These are phyloP conservation scores for Trypanosoma cruzi DNA, from an alignment of 208 protist genomes.

Conservation along the genomic window DNA sequence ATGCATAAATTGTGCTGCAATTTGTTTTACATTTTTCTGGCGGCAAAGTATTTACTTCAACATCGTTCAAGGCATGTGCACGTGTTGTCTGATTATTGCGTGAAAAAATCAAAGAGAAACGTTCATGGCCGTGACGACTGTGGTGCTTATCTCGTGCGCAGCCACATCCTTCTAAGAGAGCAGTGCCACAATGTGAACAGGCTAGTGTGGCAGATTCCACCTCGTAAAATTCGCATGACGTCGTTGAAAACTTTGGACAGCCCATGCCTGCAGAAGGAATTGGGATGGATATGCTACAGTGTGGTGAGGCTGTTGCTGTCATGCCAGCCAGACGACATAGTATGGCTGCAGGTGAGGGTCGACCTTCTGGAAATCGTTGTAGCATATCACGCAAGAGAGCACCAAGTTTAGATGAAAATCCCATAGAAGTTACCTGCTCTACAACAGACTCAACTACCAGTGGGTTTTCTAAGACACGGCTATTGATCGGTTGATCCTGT, in stretches of 20 bases:
- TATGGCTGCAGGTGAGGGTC: conserved; percentile 56
- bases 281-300: conserved; percentile 7
- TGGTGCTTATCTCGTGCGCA: conserved; percentile 60
- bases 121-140: conserved; percentile 64
- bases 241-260: conserved; percentile 44
- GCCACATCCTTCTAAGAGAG: conserved; percentile 73
- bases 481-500: conserved; percentile 83
- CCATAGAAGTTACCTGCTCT: conserved; percentile 55
- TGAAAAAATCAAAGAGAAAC: conserved; percentile 25
- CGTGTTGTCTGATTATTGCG: conserved; percentile 7
- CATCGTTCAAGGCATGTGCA: conserved; percentile 11
- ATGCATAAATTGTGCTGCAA: neutral
- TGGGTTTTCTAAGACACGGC: conserved; percentile 69
- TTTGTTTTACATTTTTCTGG: neutral
- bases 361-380: conserved; percentile 58
- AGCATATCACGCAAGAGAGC: conserved; percentile 73
- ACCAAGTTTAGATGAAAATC: conserved; percentile 64
- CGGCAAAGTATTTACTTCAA: conserved; percentile 3
- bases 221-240: conserved; percentile 71
- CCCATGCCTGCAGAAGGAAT: conserved; percentile 52
- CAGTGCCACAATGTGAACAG: conserved; percentile 46
- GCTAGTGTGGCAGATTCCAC: conserved; percentile 45
- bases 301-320: conserved; percentile 21
- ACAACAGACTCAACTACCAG: conserved; percentile 51
- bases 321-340: conserved; percentile 47